Base-by-base conservation (phyloP, 139 green algal genomes). In the Monoraphidium neglectum region DNA sequence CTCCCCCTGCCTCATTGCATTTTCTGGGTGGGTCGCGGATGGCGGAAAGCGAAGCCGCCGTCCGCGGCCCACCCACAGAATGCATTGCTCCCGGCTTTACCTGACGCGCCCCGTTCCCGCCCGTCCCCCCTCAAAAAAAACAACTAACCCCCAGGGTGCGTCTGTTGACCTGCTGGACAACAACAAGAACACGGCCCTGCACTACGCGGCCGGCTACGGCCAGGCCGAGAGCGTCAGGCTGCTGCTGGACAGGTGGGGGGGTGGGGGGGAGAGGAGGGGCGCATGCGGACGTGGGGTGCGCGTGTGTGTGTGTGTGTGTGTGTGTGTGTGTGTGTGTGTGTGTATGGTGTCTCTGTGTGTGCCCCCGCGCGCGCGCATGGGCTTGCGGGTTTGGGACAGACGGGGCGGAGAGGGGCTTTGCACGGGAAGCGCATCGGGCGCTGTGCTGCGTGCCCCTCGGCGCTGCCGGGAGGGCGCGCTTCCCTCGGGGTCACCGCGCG, bases 121-220 rank as follows among this genome's bases (percentile, higher is more conserved):
- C 30, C 16, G 8, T 18, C 6, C 57, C 57, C 2, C 23, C n/a
- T 2, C n/a, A n/a, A n/a, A n/a, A n/a, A n/a, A n/a, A n/a, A n/a
- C n/a, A n/a, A n/a, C n/a, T n/a, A n/a, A n/a, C n/a, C n/a, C n/a
- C n/a, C 38, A 47, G 30, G 67, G 40, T 28, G 96, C 96, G 2
- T 82, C 93, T 75, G 80, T 96, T 3, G 83, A 98, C 61, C 79
- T 86, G 0, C 60, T 91, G 40, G 96, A 99, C 84, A 90, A 92
- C 84, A 97, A 97, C 87, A 88, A 94, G 64, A 98, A 98, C 91
- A 97, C 93, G 1, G 78, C 94, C 16, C 84, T 98, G 73, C 94
- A 98, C 83, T 98, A 98, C 77, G 93, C 94, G 1, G 94, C 94
- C 2, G 94, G 94, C 30, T 98, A 98, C 79, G 94, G 93, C 47